Conservation (phyloP, 176 grass and related monocot genomes). For the Rhynchospora tenuis region DNA sequence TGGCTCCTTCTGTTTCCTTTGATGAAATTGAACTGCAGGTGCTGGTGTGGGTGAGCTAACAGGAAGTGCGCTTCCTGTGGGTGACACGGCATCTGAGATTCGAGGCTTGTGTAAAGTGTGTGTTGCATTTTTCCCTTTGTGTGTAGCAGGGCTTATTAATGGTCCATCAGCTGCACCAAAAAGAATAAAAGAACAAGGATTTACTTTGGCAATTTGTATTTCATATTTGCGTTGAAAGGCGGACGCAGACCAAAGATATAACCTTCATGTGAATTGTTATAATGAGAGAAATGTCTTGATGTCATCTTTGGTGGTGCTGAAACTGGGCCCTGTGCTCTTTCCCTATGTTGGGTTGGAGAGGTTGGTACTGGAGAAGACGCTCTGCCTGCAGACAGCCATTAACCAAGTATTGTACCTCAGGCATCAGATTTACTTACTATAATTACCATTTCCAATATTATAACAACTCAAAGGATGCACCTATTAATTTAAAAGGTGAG, state of each 20-base stretch:
- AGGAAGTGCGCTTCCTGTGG: conserved; percentile 17
- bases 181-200: not conserved
- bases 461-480: conserved; percentile 11
- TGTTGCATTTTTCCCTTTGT: conserved; percentile 38
- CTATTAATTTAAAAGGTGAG: not conserved
- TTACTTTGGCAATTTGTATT: not conserved
- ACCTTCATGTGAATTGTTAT: conserved; percentile 23
- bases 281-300: conserved; percentile 7
- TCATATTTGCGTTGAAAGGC: not conserved
- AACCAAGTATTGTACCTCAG: not conserved
- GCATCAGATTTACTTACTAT: not conserved
- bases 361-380: conserved; percentile 14
- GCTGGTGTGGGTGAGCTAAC: conserved; percentile 34
- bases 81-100: conserved; percentile 25
- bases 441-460: conserved; percentile 4
- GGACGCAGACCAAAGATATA: not conserved
- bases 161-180: conserved; percentile 51
- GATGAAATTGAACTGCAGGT: conserved; percentile 40
- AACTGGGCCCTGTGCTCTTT: conserved; percentile 1
- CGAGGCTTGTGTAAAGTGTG: conserved; percentile 35
- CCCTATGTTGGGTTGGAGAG: conserved; percentile 22
- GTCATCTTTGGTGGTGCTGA: conserved; percentile 18
- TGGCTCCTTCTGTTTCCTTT: conserved; percentile 29
- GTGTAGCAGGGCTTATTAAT: conserved; percentile 50
- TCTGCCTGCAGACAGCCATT: not conserved